Evolutionary conservation across 2,329 filamentous ascomycete genomes (phyloP).

Genomic region (Fusarium penzigii): DNA sequence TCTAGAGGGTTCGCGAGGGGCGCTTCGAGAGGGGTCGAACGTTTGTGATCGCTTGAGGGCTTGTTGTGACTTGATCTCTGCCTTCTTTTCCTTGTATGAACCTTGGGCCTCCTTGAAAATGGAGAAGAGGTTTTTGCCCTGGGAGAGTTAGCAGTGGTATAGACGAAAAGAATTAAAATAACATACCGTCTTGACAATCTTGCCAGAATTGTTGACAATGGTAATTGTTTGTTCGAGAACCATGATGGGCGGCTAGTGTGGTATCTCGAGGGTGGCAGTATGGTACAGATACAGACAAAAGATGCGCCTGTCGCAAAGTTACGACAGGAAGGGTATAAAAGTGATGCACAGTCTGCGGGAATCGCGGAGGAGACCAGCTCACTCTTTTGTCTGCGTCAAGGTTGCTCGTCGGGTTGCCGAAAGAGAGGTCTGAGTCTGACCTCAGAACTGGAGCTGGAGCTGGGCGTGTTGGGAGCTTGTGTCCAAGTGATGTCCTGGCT

Average conservation of each 20-base stretch:
- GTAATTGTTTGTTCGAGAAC: constrained; percentile 72
- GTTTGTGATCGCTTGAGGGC: constrained; percentile 63
- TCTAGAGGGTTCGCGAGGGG: constrained; percentile 11
- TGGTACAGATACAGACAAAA: constrained; percentile 1
- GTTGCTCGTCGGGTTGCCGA: constrained; percentile 10
- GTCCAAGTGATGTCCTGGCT: background rate
- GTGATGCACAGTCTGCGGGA: constrained; percentile 1
- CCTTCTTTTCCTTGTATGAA: constrained; percentile 85
- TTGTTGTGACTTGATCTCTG: constrained; percentile 70
- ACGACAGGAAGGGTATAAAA: constrained; percentile 1
- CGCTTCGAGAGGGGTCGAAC: constrained; percentile 38
- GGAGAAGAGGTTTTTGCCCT: constrained; percentile 88
- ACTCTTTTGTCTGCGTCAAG: constrained; percentile 14
- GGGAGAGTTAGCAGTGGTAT: constrained; percentile 16
- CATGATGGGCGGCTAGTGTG: constrained; percentile 35
- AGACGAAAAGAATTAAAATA: constrained; percentile 35
- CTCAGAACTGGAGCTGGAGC: constrained; percentile 5
- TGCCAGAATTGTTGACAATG: constrained; percentile 87
- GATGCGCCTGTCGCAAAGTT: background rate
- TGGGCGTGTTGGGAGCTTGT: background rate
- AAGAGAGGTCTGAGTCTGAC: constrained; percentile 6
- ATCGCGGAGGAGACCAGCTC: constrained; percentile 26
- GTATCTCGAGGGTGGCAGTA: constrained; percentile 3
- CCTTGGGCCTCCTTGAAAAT: constrained; percentile 92
- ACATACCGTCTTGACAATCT: constrained; percentile 80